phyloP scores from a whole-genome alignment of 345 rosid genomes.

The Anastatica hierochuntica region DNA sequence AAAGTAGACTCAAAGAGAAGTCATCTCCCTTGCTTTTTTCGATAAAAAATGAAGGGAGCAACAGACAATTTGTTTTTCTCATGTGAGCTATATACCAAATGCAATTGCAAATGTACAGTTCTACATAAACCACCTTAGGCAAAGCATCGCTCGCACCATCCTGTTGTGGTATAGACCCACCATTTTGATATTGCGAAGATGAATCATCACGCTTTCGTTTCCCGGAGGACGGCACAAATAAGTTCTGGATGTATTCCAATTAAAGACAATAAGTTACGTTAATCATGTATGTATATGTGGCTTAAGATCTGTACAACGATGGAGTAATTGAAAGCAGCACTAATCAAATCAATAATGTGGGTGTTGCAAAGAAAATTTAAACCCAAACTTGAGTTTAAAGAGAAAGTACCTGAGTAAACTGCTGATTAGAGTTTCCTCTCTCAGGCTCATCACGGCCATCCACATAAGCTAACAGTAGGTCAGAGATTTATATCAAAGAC shows the following conservation, averaged over 20 bases:
- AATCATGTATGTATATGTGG: background rate
- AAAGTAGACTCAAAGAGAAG: too few species aligned
- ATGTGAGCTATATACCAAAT: background rate
- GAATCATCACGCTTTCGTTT: conserved; percentile 93
- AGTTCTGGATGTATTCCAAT: conserved; percentile 52
- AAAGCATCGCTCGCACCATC: conserved; percentile 79
- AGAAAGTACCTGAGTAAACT: conserved; percentile 68
- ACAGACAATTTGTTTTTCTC: background rate
- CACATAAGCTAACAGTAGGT: conserved; percentile 58
- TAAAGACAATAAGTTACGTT: conserved; percentile 8
- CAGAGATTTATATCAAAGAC: conserved; percentile 5
- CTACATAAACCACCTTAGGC: conserved; percentile 36
- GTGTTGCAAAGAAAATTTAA: too few species aligned
- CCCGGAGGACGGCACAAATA: conserved; percentile 67
- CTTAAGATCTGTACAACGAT: background rate
- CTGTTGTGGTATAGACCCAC: conserved; percentile 89
- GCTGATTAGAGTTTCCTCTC: conserved; percentile 61
- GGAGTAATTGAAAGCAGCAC: too few species aligned
- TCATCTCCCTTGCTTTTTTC: too few species aligned
- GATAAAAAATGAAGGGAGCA: background rate
- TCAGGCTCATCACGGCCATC: conserved; percentile 89
- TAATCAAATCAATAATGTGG: too few species aligned
- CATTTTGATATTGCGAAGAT: conserved; percentile 53
- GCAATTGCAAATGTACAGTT: conserved; percentile 11
- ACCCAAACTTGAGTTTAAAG: too few species aligned